These are phyloP conservation scores for Quillaja saponaria DNA, from an alignment of 306 rosid genomes.

Conservation along the genomic window DNA sequence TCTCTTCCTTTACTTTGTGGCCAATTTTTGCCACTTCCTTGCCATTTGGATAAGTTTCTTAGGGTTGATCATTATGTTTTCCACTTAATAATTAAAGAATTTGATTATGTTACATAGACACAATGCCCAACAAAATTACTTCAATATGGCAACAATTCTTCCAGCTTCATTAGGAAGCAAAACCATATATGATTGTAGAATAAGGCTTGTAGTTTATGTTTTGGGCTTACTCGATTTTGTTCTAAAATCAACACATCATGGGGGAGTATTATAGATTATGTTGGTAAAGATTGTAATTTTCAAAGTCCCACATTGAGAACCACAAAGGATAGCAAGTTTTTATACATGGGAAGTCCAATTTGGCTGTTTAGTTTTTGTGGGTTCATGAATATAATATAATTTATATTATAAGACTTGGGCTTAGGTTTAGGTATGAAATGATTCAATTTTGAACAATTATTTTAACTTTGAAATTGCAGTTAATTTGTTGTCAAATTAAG, in stretches of 20 bases:
- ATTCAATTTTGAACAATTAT: no score
- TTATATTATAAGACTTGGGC: no score
- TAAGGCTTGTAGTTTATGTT: neutral
- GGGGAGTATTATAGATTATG: neutral
- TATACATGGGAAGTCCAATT: no score
- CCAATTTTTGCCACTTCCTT: slow-evolving; percentile 17
- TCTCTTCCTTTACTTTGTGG: slow-evolving; percentile 1
- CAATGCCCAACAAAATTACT: neutral
- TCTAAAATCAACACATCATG: slow-evolving; percentile 5
- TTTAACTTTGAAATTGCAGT: no score
- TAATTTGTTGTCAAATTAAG: no score
- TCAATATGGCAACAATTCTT: neutral
- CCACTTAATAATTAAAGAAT: neutral
- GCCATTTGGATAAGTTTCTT: slow-evolving; percentile 26
- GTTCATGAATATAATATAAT: no score
- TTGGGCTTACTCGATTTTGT: neutral
- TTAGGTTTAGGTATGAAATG: no score
- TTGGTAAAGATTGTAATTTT: no score
- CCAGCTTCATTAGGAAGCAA: neutral
- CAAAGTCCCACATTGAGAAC: no score
- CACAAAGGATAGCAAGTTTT: no score
- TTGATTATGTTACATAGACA: neutral
- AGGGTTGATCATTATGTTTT: slow-evolving; percentile 10
- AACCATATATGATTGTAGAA: neutral
- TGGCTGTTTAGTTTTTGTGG: no score